Base-by-base conservation (phyloP, 2,329 filamentous ascomycete genomes). In the Claviceps sp. region DNA sequence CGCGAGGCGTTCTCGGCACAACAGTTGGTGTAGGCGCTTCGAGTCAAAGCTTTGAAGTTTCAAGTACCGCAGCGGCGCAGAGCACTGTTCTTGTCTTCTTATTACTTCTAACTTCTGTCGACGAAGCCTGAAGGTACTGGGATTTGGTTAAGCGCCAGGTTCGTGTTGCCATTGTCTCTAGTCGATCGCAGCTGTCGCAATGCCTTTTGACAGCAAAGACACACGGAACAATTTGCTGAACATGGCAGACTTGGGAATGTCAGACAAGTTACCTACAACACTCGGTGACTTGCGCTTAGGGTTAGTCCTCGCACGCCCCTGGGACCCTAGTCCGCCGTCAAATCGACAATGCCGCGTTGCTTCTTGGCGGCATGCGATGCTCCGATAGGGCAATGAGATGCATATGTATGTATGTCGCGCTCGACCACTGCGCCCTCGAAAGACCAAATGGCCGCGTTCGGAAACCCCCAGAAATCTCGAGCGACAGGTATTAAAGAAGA, bases 231-330 rank as follows among this genome's bases (percentile, higher is more conserved):
- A 22, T 22, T 22, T 22, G 22, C 43, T 34, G 13, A 7, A 45
- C n/a, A 61, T 58, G 62, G 41, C 41, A 42, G 16, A 13, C 22
- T 22, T 13, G 41, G 41, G 8, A 11, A 22, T 4, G 40, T 18
- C 16, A 18, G 40, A 18, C 40, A 8, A 22, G 40, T 41, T 16
- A 18, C 16, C 41, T 42, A 42, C 41, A 42, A 42, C 18, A 20
- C 18, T 22, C 41, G 18, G 18, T 42, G 41, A 20, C 41, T 13
- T 18, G 40, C 7, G 18, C n/a, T n/a, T n/a, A n/a, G n/a, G n/a
- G n/a, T n/a, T n/a, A n/a, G n/a, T n/a, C n/a, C n/a, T n/a, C 18
- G 18, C 18, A 40, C 20, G 26, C 8, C 26, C 26, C 26, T 5
- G 18, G 20, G 9, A 22, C 42, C 42, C 42, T 44, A 14, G 20